phyloP scores from a whole-genome alignment of 2,329 filamentous ascomycete genomes.

The Canariomyces notabilis region DNA sequence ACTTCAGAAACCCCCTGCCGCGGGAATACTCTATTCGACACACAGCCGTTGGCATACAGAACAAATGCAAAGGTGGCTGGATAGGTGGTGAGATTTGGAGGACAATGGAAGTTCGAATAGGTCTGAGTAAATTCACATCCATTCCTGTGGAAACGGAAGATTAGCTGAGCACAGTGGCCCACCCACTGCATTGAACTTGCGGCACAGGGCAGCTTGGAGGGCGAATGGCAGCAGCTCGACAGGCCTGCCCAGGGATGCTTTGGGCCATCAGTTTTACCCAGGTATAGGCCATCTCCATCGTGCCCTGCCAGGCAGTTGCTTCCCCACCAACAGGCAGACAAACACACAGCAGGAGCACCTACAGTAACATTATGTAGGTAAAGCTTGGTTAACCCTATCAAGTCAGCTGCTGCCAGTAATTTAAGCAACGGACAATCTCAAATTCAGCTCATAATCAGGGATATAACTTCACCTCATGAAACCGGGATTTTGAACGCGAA shows the following conservation, averaged over 20 bases:
- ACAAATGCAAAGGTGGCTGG: constrained; percentile 1
- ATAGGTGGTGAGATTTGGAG: constrained; percentile 19
- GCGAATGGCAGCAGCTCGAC: too few species aligned
- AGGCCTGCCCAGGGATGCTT: constrained; percentile 5
- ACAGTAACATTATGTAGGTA: too few species aligned
- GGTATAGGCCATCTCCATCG: neutral
- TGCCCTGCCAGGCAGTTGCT: constrained; percentile 3
- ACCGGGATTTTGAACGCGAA: too few species aligned
- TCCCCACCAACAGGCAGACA: constrained; percentile 2
- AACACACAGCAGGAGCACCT: neutral
- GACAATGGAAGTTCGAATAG: constrained; percentile 14
- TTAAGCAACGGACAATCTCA: too few species aligned
- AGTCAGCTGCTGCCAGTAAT: too few species aligned
- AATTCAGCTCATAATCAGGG: neutral
- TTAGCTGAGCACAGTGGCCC: constrained; percentile 26
- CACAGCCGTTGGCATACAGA: constrained; percentile 7
- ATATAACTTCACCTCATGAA: neutral
- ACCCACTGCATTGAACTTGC: too few species aligned
- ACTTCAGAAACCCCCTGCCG: neutral
- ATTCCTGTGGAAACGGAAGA: constrained; percentile 36
- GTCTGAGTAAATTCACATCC: constrained; percentile 30
- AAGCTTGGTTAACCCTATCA: too few species aligned
- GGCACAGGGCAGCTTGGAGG: too few species aligned
- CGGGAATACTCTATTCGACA: constrained; percentile 6
- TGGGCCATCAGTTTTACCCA: neutral